Percentiles rank a stretch among this genome's conserved stretches.
Conservation (phyloP, 306 rosid genomes). For the Prunus salicina region DNA sequence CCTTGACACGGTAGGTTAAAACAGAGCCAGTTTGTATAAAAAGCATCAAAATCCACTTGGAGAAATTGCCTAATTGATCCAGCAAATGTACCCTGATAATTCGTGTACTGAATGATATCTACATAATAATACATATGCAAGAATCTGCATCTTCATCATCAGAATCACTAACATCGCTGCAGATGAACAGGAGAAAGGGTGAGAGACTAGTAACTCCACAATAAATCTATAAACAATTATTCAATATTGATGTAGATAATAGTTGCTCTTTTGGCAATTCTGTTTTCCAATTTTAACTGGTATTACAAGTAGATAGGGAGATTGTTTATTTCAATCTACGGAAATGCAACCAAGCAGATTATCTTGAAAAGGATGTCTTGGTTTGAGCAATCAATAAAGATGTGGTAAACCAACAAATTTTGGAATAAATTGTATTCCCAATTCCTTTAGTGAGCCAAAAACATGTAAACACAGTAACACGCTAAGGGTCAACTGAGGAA, state of each 20-base stretch:
- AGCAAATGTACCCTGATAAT: conserved; percentile 38
- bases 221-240: neutral
- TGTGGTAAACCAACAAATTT: neutral
- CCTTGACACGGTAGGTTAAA: conserved; percentile 25
- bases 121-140: conserved; percentile 77
- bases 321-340: neutral
- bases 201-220: conserved; percentile 10
- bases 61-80: conserved; percentile 33
- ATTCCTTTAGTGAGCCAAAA: neutral
- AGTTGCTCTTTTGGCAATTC: conserved; percentile 11
- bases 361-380: neutral
- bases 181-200: conserved; percentile 31
- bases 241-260: neutral
- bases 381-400: neutral
- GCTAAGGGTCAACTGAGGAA: neutral
- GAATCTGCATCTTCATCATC: conserved; percentile 74
- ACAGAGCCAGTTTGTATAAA: conserved; percentile 16
- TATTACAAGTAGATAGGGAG: neutral
- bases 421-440: neutral
- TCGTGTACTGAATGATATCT: conserved; percentile 37
- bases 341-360: neutral
- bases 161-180: conserved; percentile 80
- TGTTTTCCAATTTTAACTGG: conserved; percentile 10
- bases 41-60: conserved; percentile 28
- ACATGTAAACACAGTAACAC: neutral